Evolutionary conservation across 2,329 filamentous ascomycete species (phyloP).

Genomic region (Penicillium expansum): DNA sequence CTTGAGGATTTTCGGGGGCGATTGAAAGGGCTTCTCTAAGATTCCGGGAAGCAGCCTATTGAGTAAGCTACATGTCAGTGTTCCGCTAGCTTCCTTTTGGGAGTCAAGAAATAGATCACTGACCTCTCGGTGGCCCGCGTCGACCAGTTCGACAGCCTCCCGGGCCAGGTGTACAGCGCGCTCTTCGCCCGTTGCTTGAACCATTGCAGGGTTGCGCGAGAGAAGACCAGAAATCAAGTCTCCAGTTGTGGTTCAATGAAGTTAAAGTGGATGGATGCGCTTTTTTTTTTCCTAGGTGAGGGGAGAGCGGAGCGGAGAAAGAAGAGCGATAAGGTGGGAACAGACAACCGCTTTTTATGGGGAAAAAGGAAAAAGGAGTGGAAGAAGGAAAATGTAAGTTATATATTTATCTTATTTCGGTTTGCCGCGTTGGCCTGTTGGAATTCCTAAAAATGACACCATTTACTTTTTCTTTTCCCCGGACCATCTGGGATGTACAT

Average conservation of each 20-base stretch:
- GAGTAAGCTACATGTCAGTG: neutral
- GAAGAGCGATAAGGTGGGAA: constrained; percentile 12
- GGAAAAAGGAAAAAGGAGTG: constrained; percentile 7
- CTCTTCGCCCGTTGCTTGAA: constrained; percentile 44
- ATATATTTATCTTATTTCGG: neutral
- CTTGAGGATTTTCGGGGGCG: constrained; percentile 45
- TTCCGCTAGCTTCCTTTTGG: neutral
- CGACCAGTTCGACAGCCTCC: constrained; percentile 48
- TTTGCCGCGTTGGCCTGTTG: constrained; percentile 2
- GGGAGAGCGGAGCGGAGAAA: constrained; percentile 14
- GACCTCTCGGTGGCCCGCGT: constrained; percentile 48
- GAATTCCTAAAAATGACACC: neutral
- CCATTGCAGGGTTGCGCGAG: constrained; percentile 38
- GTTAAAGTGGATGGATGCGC: constrained; percentile 2
- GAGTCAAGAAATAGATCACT: constrained; percentile 8
- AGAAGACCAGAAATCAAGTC: neutral
- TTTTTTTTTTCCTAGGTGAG: constrained; percentile 14
- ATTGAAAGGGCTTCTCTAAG: constrained; percentile 50
- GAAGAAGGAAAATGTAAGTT: neutral
- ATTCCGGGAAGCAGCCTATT: constrained; percentile 47
- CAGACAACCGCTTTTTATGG: constrained; percentile 5
- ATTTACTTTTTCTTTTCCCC: neutral
- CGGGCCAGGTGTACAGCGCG: constrained; percentile 46
- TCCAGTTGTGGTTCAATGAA: neutral
- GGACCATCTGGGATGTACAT: neutral